Base-by-base conservation (phyloP, 768 basidiomycete species). In the Amanita inopinata region DNA sequence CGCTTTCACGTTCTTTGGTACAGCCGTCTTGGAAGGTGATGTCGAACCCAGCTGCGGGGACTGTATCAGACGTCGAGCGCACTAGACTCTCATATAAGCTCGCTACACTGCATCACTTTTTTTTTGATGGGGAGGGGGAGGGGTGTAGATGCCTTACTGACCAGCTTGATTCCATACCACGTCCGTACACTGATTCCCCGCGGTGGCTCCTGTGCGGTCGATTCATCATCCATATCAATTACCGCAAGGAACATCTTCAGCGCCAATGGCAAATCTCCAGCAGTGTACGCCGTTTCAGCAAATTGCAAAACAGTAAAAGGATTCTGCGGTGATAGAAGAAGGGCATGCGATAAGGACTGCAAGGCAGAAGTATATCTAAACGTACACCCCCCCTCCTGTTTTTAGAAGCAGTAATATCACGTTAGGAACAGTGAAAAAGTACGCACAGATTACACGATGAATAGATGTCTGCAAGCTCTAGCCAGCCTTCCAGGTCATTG, bases 241-340 rank as follows among this genome's bases (percentile, higher is more conserved):
- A 77, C 80, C 22, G 80, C 66, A 5, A 92, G 73, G 65, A 79
- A 91, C 66, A 77, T 79, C 59, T 86, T 85, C 40, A 89, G 65
- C 2, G 90, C 78, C 5, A 90, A 66, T 0, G 83, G 73, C 15
- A 87, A 54, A 56, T 92, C 88, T 1, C 72, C 75, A 0, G 78
- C 69, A 0, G 87, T 86, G 55, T 86, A 91, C 0, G 87, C 88
- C 6, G 84, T 90, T 60, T 96, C 91, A 0, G 89, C 91, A 37
- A 79, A 81, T 49, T 83, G 82, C n/a, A 92, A 71, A 45, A 79
- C 72, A 28, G 84, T 80, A 53, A 89, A 85, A 0, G 87, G 83
- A 53, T 91, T 93, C 50, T 92, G 87, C 0, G 91, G 88, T 2
- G 80, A 74, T 22, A 96, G 73, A 22, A 91, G 67, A 33, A 93